Evolutionary conservation across 805 yeast species (phyloP).

Genomic region (Candida qinlingensis): DNA sequence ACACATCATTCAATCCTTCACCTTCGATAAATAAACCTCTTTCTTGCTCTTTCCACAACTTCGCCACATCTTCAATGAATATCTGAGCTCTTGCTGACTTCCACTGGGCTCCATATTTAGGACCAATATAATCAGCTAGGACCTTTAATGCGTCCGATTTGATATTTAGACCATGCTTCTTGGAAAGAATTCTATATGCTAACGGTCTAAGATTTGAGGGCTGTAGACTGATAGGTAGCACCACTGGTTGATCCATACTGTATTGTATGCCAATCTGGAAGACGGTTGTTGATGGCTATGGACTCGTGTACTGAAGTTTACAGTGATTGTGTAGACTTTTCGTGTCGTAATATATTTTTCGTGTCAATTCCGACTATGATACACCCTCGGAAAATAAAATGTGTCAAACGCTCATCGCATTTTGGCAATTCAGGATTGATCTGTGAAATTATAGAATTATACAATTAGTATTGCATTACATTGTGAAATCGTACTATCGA

Average conservation of each 20-base stretch:
- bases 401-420: too few species aligned
- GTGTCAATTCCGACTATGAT: too few species aligned
- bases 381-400: too few species aligned
- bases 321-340: too few species aligned
- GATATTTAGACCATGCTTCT: constrained; percentile 86
- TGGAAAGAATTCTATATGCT: constrained; percentile 85
- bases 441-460: too few species aligned
- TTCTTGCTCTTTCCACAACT: constrained; percentile 83
- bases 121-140: constrained; percentile 72
- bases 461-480: too few species aligned
- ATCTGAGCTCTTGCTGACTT: constrained; percentile 56
- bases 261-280: neutral
- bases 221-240: constrained; percentile 70
- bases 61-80: constrained; percentile 73
- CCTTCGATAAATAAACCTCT: constrained; percentile 84
- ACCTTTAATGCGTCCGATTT: constrained; percentile 77
- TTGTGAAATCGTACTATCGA: too few species aligned
- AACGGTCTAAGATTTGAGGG: constrained; percentile 85
- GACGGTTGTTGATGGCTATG: too few species aligned
- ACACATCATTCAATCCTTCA: constrained; percentile 54
- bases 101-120: constrained; percentile 83
- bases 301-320: too few species aligned
- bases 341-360: too few species aligned
- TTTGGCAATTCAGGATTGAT: too few species aligned
- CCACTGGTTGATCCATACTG: constrained; percentile 30